phyloP scores from a whole-genome alignment of 148 eudicot genomes.

The Euryodendron excelsum region DNA sequence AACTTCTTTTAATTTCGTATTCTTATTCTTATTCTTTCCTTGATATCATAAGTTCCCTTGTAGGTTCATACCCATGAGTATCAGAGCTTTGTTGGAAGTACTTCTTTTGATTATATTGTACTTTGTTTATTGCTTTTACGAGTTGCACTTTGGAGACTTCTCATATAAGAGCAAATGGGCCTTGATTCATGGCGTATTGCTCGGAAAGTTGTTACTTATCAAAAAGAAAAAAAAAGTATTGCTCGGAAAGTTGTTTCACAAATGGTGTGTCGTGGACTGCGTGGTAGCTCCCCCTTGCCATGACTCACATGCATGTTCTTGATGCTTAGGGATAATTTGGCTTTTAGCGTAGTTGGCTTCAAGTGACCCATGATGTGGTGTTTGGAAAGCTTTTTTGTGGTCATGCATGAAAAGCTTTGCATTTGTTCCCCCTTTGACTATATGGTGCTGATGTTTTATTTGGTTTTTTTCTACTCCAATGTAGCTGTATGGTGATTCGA shows the following conservation, averaged over 20 bases:
- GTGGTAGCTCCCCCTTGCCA: background rate
- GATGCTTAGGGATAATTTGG: background rate
- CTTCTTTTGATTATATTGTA: too few relatives aligned
- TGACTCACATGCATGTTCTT: background rate
- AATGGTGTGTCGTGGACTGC: background rate
- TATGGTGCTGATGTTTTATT: constrained; percentile 2
- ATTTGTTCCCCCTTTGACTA: background rate
- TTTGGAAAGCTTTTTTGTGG: background rate
- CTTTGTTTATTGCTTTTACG: background rate
- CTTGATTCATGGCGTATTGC: background rate
- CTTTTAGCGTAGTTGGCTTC: background rate
- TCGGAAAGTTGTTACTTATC: too few relatives aligned
- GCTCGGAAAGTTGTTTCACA: too few relatives aligned
- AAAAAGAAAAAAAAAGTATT: too few relatives aligned
- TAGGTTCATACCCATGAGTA: background rate
- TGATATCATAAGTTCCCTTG: background rate
- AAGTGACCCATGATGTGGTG: background rate
- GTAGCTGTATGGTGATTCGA: background rate
- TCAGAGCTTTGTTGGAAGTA: too few relatives aligned
- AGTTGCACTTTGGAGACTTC: background rate
- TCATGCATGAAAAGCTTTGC: too few relatives aligned
- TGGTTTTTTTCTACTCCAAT: background rate
- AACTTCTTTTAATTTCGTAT: background rate
- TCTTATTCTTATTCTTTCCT: background rate
- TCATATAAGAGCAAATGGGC: background rate